phyloP scores from a whole-genome alignment of 2,329 filamentous ascomycete genomes.

The Stemphylium beticola region DNA sequence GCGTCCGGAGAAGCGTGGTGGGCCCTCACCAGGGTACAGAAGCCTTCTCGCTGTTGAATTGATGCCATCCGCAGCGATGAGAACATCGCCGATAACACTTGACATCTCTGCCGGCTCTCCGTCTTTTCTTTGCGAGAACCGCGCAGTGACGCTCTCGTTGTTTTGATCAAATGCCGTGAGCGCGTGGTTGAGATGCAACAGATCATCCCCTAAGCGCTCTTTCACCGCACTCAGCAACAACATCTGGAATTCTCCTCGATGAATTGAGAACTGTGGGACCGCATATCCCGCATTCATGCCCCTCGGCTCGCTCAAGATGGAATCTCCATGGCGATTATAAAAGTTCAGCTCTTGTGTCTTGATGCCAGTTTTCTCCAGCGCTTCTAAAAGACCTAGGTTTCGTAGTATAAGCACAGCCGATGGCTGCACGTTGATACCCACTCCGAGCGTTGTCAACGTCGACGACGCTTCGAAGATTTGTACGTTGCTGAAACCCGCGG shows the following conservation, averaged over 20 bases:
- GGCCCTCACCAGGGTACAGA: conserved; percentile 54
- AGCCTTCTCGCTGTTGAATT: conserved; percentile 52
- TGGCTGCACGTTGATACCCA: conserved; percentile 57
- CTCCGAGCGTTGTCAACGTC: conserved; percentile 52
- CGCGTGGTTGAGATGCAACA: conserved; percentile 51
- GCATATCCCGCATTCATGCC: conserved; percentile 52
- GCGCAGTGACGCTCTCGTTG: conserved; percentile 47
- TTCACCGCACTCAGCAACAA: conserved; percentile 52
- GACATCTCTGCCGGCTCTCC: conserved; percentile 36
- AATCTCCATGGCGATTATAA: conserved; percentile 54
- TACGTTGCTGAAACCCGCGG: conserved; percentile 64
- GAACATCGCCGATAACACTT: conserved; percentile 41
- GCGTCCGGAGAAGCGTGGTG: conserved; percentile 54
- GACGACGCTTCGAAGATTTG: conserved; percentile 53
- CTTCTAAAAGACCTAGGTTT: conserved; percentile 52
- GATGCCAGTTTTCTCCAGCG: conserved; percentile 50
- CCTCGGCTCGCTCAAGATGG: conserved; percentile 53
- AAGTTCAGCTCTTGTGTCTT: conserved; percentile 54
- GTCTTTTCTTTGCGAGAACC: conserved; percentile 42
- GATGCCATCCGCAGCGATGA: conserved; percentile 55
- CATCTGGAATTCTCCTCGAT: conserved; percentile 56
- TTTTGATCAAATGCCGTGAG: conserved; percentile 48
- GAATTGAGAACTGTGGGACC: conserved; percentile 55
- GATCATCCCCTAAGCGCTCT: conserved; percentile 49
- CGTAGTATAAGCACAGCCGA: conserved; percentile 54